Evolutionary conservation across 2,329 filamentous ascomycete genomes (phyloP).

Genomic region (Fusarium domesticum): DNA sequence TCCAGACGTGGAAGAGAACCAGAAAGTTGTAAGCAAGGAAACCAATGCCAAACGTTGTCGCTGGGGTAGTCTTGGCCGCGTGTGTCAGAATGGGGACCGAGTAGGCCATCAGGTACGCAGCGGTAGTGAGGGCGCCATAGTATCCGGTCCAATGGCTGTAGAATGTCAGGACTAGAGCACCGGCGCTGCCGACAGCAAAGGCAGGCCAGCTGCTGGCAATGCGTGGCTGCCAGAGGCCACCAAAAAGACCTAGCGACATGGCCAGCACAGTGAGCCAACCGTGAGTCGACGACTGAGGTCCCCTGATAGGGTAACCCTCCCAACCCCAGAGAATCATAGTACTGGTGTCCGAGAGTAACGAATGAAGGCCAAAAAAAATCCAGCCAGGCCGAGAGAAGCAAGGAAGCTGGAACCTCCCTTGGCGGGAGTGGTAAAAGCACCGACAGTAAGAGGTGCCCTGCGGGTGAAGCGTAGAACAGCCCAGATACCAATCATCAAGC

Average conservation of each 20-base stretch:
- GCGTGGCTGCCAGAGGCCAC: conserved; percentile 70
- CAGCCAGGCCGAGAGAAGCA: conserved; percentile 74
- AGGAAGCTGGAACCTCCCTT: conserved; percentile 65
- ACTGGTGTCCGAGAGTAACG: conserved; percentile 90
- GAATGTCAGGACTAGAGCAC: conserved; percentile 73
- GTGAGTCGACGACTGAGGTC: conserved; percentile 85
- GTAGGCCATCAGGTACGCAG: conserved; percentile 79
- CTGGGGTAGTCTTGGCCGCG: conserved; percentile 73
- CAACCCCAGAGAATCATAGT: conserved; percentile 99
- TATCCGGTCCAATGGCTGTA: conserved; percentile 85
- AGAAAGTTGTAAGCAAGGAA: conserved; percentile 92
- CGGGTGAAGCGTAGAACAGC: conserved; percentile 75
- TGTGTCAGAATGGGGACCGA: conserved; percentile 72
- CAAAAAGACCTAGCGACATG: conserved; percentile 78
- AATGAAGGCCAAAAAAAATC: conserved; percentile 89
- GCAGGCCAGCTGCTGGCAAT: conserved; percentile 74
- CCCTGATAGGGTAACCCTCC: conserved; percentile 90
- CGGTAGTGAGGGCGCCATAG: conserved; percentile 72
- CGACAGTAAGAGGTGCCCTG: conserved; percentile 50
- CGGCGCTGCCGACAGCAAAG: conserved; percentile 74
- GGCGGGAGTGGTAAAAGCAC: conserved; percentile 32
- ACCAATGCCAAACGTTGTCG: conserved; percentile 78
- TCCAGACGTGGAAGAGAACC: conserved; percentile 97
- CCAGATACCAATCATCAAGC: conserved; percentile 70
- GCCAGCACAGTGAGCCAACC: conserved; percentile 80